Evolutionary conservation across 2,329 filamentous ascomycete species (phyloP), one percentile per base, ranked within the genome.

Genomic region (Fusarium sp.): DNA sequence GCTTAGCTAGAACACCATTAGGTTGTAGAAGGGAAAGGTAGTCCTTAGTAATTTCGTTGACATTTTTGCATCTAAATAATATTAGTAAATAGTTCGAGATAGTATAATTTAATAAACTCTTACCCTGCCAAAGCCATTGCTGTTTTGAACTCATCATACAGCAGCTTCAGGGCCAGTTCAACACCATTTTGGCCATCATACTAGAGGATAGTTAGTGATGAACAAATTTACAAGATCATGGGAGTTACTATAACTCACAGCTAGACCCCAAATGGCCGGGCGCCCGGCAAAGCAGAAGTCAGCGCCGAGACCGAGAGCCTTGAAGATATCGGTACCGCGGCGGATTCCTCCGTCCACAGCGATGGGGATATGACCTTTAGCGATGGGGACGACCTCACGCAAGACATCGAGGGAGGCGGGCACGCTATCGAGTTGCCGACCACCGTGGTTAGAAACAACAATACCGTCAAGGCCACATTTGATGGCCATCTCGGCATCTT

Each of bases 271-370:
- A 4, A 33, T 26, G 1, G 39, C 13, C 4, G 28, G 20, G 1
- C 49, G 53, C 4, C 39, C 57, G 17, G 56, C 39, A 41, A 48
- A 65, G 7, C 44, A 45, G 10, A 48, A 57, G 1, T 62, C 19
- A 3, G 52, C 57, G 3, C 49, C 62, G 3, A 62, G 37, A 19
- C 48, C 57, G 6, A 62, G 2, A 0, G 57, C 53, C 39, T 62
- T 65, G 22, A 62, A 54, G 2, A 62, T 55, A 17, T 55, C 62
- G 11, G 33, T 47, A 3, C 58, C 49, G 6, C 15, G 51, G 6
- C 60, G 43, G n/a, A 64, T 56, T 2, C 47, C 60, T 0, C 60
- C 51, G 9, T 64, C 63, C 3, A 64, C 40, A 19, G 51, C 45
- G 7, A 67, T 19, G 1, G 7, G n/a, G 1, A 51, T 60, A 35